Evolutionary conservation across 108 stramenopile species (phyloP), one percentile per base, ranked within the genome.

Genomic region (Nitzschia inconspicua): DNA sequence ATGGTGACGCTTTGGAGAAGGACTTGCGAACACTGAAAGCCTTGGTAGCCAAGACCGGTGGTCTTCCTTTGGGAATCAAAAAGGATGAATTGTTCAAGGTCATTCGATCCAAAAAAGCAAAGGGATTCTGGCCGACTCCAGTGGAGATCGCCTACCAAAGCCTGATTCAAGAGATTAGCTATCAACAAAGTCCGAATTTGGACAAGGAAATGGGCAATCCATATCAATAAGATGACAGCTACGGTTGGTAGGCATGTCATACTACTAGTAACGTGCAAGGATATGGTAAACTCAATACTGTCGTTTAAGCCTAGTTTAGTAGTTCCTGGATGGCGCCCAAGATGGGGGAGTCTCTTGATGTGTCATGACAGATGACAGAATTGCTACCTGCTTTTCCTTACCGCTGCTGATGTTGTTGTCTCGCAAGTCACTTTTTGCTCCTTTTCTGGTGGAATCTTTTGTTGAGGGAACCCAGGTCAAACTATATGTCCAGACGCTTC

Each of bases 71-170:
- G 54, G 90, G 90, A 18, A 84, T 92, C 69, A 86, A 86, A 65
- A 88, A 88, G 72, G 86, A 92, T 37, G 90, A 88, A 20, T 36
- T 88, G 52, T 74, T 80, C 65, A 88, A 88, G 65, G 54, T 70
- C 26, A 85, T 92, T 39, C 78, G 90, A 58, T 60, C 75, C 24
- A 86, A 85, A 63, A 92, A 88, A 59, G 85, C 82, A n/a, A 80
- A 78, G 57, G 82, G 82, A 58, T 82, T 64, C 50, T 92, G 90
- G 90, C 86, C 90, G 3, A 84, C 82, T 18, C 32, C 75, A 49
- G 86, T 86, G 41, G 90, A 92, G 73, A 72, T 82, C 76, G 89
- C 85, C 61, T 89, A 91, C 50, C 90, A 91, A 62, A 77, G 63
- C 18, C 70, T 91, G 75, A 81, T 69, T 41, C 42, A 47, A 6